Base-by-base conservation (phyloP, 2,329 filamentous ascomycete genomes). In the Cytospora piceae region DNA sequence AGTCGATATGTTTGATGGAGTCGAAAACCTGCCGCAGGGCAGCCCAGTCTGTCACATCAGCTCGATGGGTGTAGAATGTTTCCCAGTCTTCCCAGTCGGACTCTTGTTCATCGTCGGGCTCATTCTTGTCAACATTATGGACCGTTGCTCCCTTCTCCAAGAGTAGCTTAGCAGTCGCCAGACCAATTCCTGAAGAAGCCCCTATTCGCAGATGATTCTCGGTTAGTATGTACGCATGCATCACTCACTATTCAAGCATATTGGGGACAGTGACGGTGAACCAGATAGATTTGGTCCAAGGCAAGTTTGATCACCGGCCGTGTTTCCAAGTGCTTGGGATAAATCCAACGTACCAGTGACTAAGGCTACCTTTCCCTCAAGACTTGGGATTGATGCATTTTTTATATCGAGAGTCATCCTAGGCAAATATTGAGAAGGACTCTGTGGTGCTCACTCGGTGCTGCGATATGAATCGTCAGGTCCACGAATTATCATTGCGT, bases 11-110 rank as follows among this genome's bases (percentile, higher is more conserved):
- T 32, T 34, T 32, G 31, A 61, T 53, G 6, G 24, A 4, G 31
- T 61, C 58, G 46, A 61, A 61, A 8, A 51, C 32, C 14, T 61
- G 37, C 20, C 58, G 58, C 12, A 61, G 46, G 7, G 29, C 31
- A 5, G 58, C 4, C 58, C 58, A 61, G 9, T 61, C n/a, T 46
- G 46, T 52, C 17, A 61, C 58, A 14, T 61, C 46, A 14, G 52
- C 29, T 8, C 14, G 31, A 22, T 53, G 58, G 22, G 51, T 27
- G 31, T 61, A 15, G 31, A 61, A 53, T 14, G 42, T 24, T 61
- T 34, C 32, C 58, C 58, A 53, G n/a, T 53, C 58, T 15, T 53
- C 58, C 58, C 58, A 61, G 49, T 61, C 58, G 24, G 51, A 29
- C 27, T 46, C 58, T 17, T 61, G 46, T 24, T 61, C 58, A 4